phyloP scores from a whole-genome alignment of 1,284 basidiomycete genomes.

The Fomitopsis palustris region DNA sequence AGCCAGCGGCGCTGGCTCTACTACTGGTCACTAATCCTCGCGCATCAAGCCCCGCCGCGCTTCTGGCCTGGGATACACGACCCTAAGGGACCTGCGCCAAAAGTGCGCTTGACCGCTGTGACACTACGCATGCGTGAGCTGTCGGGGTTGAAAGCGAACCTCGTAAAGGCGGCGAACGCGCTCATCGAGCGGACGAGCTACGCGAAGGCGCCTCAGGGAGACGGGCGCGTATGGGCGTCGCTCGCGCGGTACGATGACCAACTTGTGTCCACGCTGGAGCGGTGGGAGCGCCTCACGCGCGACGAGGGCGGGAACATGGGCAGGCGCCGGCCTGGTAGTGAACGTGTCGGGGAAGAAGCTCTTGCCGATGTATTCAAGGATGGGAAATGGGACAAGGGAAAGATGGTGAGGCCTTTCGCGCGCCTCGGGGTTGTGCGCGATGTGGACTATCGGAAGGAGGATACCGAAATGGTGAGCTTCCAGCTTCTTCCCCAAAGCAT shows the following conservation, averaged over 20 bases:
- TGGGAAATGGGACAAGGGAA: constrained; percentile 63
- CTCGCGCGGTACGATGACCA: constrained; percentile 75
- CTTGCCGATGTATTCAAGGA: constrained; percentile 44
- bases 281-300: constrained; percentile 55
- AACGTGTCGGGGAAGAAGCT: constrained; percentile 33
- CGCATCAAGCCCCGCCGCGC: constrained; percentile 46
- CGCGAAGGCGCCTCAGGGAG: constrained; percentile 23
- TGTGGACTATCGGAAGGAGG: constrained; percentile 30
- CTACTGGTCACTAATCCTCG: constrained; percentile 70
- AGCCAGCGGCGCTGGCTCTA: constrained; percentile 70
- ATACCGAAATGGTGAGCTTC: constrained; percentile 26
- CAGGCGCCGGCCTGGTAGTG: constrained; percentile 32
- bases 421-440: constrained; percentile 45
- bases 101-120: constrained; percentile 45
- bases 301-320: constrained; percentile 39
- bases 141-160: constrained; percentile 43
- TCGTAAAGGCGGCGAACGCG: constrained; percentile 54
- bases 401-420: constrained; percentile 78
- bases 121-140: constrained; percentile 56
- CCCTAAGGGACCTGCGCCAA: constrained; percentile 20
- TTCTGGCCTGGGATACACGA: constrained; percentile 37
- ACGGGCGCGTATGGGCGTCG: constrained; percentile 64
- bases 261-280: constrained; percentile 57
- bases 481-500: neutral
- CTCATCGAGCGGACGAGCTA: constrained; percentile 43